Percentiles rank a stretch among this genome's conserved stretches.
phyloP scores from a whole-genome alignment of 495 filamentous ascomycete genomes.

The Neurospora hispaniola region DNA sequence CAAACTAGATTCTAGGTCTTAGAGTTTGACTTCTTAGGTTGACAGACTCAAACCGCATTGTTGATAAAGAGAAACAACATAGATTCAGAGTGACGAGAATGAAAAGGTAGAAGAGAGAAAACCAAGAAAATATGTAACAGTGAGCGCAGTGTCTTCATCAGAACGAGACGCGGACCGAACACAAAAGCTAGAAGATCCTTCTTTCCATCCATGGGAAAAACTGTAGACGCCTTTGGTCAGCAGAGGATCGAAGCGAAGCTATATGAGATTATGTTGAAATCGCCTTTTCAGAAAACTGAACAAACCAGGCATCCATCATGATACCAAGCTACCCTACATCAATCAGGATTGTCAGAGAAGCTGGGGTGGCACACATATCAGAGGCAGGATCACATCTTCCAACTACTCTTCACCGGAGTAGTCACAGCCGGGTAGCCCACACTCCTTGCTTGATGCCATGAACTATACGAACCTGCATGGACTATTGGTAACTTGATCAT shows the following conservation, averaged over 20 bases:
- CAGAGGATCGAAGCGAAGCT: no score
- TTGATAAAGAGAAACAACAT: neutral
- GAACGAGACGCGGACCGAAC: no score
- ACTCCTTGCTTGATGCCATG: neutral
- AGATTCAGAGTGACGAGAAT: neutral
- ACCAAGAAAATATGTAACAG: neutral
- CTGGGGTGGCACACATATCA: neutral
- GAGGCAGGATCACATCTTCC: neutral
- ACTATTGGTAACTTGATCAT: neutral
- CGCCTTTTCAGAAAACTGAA: neutral
- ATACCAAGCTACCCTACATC: neutral
- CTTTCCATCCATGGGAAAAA: no score
- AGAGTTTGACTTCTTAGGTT: neutral
- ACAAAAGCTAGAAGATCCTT: no score
- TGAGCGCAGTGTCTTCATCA: no score
- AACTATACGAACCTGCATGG: neutral
- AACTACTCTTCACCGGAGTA: neutral
- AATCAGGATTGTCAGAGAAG: neutral
- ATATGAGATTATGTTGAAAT: neutral
- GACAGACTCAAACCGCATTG: no score
- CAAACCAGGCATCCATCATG: neutral
- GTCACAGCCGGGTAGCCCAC: neutral
- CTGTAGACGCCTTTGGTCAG: no score
- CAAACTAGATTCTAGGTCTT: neutral
- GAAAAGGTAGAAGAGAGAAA: neutral